Conservation (phyloP, 1,284 basidiomycete genomes). For the Cutaneotrichosporon cavernicola region DNA sequence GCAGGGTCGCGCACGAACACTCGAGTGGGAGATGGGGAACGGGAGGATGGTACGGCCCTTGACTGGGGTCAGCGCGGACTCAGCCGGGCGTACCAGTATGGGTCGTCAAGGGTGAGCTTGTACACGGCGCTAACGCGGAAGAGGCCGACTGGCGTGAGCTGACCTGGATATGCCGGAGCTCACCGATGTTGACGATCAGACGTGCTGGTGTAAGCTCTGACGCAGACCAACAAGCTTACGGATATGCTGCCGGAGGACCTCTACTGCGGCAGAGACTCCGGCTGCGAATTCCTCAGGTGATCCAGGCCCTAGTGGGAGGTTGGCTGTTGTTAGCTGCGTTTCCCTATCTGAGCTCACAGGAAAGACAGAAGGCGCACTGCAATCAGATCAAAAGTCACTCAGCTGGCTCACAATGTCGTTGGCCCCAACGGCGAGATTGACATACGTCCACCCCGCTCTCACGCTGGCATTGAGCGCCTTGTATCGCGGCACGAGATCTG, state of each 20-base stretch:
- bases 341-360: constrained; percentile 29
- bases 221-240: constrained; percentile 36
- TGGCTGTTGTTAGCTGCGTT: constrained; percentile 26
- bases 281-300: constrained; percentile 45
- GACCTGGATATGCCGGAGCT: constrained; percentile 3
- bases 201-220: constrained; percentile 28
- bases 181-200: constrained; percentile 45
- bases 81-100: constrained; percentile 41
- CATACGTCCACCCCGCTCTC: constrained; percentile 46
- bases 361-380: constrained; percentile 50
- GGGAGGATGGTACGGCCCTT: constrained; percentile 32
- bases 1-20: constrained; percentile 48
- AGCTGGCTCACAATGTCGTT: constrained; percentile 48
- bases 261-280: constrained; percentile 44
- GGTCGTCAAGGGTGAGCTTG: constrained; percentile 40
- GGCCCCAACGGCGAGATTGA: constrained; percentile 52
- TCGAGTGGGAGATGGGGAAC: constrained; percentile 44
- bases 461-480: constrained; percentile 24
- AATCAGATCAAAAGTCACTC: constrained; percentile 11
- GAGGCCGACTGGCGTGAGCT: constrained; percentile 40
- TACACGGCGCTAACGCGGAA: constrained; percentile 51
- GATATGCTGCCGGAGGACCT: constrained; percentile 41
- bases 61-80: constrained; percentile 18
- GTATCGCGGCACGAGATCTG: constrained; percentile 44
- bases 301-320: constrained; percentile 32